Conservation (phyloP, 2,329 filamentous ascomycete species). For the Periglandula ipomoeae region DNA sequence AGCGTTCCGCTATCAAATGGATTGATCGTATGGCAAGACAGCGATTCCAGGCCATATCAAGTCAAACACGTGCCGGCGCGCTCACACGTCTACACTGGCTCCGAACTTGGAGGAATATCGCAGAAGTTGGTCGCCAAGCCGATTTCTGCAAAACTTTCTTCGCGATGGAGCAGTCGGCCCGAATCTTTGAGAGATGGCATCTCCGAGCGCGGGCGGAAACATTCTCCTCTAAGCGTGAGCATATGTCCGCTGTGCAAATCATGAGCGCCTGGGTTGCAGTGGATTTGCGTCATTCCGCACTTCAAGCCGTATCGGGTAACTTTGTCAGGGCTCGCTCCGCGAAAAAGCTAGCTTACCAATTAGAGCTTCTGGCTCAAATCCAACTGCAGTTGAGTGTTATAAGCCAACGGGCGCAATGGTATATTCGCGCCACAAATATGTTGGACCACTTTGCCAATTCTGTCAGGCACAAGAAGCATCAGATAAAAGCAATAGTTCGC, state of each 20-base stretch:
- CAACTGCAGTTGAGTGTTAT: constrained; percentile 13
- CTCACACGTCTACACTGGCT: constrained; percentile 17
- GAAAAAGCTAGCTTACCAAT: not conserved
- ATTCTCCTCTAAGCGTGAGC: constrained; percentile 25
- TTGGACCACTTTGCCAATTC: constrained; percentile 18
- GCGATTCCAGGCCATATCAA: constrained; percentile 4
- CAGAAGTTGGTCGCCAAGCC: constrained; percentile 18
- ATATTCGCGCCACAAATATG: constrained; percentile 20
- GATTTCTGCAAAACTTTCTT: constrained; percentile 13
- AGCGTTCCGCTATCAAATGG: not conserved
- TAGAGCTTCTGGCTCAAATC: not conserved
- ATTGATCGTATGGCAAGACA: not conserved
- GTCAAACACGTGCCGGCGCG: constrained; percentile 8
- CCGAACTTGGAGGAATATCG: constrained; percentile 22
- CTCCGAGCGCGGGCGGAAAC: constrained; percentile 23
- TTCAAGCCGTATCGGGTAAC: not conserved
- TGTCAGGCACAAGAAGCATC: constrained; percentile 17
- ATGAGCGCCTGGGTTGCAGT: constrained; percentile 21
- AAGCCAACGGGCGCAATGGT: constrained; percentile 20
- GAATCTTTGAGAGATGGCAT: constrained; percentile 23
- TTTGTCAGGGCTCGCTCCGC: not conserved
- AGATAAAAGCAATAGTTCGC: constrained; percentile 20
- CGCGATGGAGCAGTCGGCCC: constrained; percentile 13
- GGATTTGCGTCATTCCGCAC: not conserved
- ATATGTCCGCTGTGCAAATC: constrained; percentile 16